phyloP scores from a whole-genome alignment of 345 rosid genomes.

The Cardamine chenopodiifolia region DNA sequence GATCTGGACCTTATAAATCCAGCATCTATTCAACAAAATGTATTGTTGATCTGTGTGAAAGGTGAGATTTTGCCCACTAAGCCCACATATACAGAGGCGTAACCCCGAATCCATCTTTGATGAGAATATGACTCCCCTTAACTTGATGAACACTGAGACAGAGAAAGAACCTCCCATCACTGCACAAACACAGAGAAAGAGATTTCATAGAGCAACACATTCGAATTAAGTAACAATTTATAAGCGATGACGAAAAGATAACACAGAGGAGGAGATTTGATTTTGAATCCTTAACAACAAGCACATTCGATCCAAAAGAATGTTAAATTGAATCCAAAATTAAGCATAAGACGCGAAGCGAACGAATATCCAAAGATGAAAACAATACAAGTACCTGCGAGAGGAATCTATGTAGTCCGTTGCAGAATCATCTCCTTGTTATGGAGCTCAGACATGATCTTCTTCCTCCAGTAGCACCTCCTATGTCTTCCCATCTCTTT shows the following conservation, averaged over 20 bases:
- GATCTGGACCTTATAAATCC: neutral
- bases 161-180: neutral
- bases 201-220: neutral
- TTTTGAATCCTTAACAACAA: neutral
- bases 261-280: neutral
- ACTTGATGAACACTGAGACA: neutral
- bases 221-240: neutral
- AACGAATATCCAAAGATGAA: neutral
- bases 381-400: neutral
- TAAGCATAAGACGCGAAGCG: neutral
- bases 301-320: neutral
- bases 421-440: neutral
- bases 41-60: conserved; percentile 25
- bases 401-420: neutral
- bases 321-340: neutral
- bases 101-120: conserved; percentile 18
- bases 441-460: neutral
- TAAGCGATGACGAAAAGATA: neutral
- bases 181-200: neutral
- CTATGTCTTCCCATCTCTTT: neutral
- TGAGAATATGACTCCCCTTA: neutral
- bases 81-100: conserved; percentile 22
- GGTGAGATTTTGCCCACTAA: conserved; percentile 39
- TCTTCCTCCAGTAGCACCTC: neutral
- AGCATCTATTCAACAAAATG: neutral